These are phyloP conservation scores for Favolaschia claudopus DNA, from an alignment of 768 basidiomycete genomes.

Conservation along the genomic window DNA sequence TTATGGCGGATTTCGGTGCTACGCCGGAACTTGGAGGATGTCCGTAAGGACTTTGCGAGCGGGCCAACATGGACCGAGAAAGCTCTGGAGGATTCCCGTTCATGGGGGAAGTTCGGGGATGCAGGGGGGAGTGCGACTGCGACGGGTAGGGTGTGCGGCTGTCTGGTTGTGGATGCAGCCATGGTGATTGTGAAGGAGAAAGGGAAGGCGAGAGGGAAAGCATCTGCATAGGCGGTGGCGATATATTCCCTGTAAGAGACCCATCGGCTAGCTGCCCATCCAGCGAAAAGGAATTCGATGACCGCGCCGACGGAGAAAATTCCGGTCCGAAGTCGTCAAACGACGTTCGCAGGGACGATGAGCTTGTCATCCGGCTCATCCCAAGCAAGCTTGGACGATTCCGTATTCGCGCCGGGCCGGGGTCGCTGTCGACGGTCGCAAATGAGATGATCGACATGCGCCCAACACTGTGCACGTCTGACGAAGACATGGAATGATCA, in stretches of 20 bases:
- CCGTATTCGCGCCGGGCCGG: constrained; percentile 75
- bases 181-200: constrained; percentile 55
- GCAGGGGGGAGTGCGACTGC: constrained; percentile 46
- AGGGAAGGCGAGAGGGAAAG: constrained; percentile 75
- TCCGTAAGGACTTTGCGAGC: constrained; percentile 53
- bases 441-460: constrained; percentile 83
- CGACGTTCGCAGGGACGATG: constrained; percentile 77
- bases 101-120: constrained; percentile 38
- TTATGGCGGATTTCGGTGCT: constrained; percentile 74
- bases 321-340: constrained; percentile 79
- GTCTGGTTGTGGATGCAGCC: constrained; percentile 28
- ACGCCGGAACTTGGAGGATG: constrained; percentile 69
- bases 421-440: constrained; percentile 86
- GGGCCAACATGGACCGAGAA: constrained; percentile 46
- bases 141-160: constrained; percentile 38
- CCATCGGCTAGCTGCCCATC: constrained; percentile 79
- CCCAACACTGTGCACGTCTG: constrained; percentile 79
- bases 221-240: constrained; percentile 79
- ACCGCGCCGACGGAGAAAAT: constrained; percentile 74
- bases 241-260: constrained; percentile 67
- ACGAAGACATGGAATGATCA: constrained; percentile 91
- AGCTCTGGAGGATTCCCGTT: constrained; percentile 60
- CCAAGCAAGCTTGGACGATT: constrained; percentile 68
- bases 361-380: constrained; percentile 78
- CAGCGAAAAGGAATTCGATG: constrained; percentile 80